Percentiles rank a stretch among this genome's conserved stretches.
phyloP scores from a whole-genome alignment of 805 yeast genomes.

The Candida vaughaniae region DNA sequence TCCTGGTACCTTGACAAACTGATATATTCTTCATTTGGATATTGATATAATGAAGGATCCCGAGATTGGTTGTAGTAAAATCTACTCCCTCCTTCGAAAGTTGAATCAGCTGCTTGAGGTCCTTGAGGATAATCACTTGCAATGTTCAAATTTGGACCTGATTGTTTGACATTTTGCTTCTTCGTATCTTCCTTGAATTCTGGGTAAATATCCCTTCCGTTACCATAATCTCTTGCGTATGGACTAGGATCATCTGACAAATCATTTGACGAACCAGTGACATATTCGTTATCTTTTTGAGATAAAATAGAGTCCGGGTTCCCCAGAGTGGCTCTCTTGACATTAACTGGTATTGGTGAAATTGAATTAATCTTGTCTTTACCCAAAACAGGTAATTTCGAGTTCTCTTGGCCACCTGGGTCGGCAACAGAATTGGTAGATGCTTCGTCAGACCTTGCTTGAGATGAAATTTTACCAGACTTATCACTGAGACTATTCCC shows the following conservation, averaged over 20 bases:
- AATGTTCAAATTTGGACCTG: constrained; percentile 2
- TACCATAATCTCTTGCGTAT: background rate
- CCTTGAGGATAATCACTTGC: constrained; percentile 4
- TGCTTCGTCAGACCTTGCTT: no score
- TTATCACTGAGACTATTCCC: no score
- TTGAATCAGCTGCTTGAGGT: background rate
- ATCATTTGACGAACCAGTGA: background rate
- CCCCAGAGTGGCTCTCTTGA: no score
- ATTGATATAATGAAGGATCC: constrained; percentile 7
- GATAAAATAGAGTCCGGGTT: no score
- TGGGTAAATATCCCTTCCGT: background rate
- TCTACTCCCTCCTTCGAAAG: constrained; percentile 5
- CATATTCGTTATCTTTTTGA: no score
- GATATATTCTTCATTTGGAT: constrained; percentile 19
- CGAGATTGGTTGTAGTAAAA: constrained; percentile 8
- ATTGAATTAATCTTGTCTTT: no score
- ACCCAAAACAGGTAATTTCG: no score
- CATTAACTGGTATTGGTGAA: no score
- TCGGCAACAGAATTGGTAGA: no score
- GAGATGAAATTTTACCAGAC: no score
- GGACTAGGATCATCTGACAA: background rate
- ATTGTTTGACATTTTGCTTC: background rate
- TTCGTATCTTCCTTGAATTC: background rate
- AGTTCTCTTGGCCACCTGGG: no score
- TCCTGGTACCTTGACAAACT: constrained; percentile 32